phyloP scores from a whole-genome alignment of 2,329 filamentous ascomycete genomes.

The Sarocladium brachiariae region DNA sequence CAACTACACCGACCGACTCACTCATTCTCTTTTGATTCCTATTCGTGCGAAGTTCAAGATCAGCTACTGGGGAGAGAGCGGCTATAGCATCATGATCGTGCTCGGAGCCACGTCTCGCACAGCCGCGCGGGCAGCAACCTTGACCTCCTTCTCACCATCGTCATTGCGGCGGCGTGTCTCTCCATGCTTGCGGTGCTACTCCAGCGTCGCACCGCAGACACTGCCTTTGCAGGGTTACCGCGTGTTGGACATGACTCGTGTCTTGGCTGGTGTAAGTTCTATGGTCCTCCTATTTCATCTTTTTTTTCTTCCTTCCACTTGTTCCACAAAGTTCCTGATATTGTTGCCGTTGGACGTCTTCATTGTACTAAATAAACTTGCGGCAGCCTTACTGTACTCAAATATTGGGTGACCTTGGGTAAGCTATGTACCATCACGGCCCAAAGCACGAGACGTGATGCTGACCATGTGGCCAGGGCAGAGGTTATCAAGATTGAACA shows the following conservation, averaged over 20 bases:
- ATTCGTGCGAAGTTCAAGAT: neutral
- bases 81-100: neutral
- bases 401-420: slow-evolving; percentile 94
- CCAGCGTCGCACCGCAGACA: slow-evolving; percentile 20
- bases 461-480: slow-evolving; percentile 47
- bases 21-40: neutral
- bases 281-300: neutral
- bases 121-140: neutral
- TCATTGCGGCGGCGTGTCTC: neutral
- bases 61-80: neutral
- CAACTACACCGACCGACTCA: neutral
- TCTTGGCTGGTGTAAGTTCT: slow-evolving; percentile 76
- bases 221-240: slow-evolving; percentile 76
- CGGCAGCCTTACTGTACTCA: slow-evolving; percentile 90
- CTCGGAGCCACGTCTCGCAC: neutral
- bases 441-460: neutral
- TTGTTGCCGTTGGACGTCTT: too few species aligned
- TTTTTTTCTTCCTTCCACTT: neutral
- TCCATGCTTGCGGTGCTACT: slow-evolving; percentile 19
- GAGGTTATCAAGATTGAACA: slow-evolving; percentile 98
- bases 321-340: slow-evolving; percentile 13
- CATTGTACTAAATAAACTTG: too few species aligned
- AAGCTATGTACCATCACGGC: slow-evolving; percentile 28
- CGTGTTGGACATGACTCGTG: slow-evolving; percentile 94
- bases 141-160: neutral